A percentile compares a stretch with the other conserved stretches of the same genome.
These are phyloP conservation scores for Hemileia vastatrix DNA, from an alignment of 1,284 basidiomycete genomes.

Conservation along the genomic window DNA sequence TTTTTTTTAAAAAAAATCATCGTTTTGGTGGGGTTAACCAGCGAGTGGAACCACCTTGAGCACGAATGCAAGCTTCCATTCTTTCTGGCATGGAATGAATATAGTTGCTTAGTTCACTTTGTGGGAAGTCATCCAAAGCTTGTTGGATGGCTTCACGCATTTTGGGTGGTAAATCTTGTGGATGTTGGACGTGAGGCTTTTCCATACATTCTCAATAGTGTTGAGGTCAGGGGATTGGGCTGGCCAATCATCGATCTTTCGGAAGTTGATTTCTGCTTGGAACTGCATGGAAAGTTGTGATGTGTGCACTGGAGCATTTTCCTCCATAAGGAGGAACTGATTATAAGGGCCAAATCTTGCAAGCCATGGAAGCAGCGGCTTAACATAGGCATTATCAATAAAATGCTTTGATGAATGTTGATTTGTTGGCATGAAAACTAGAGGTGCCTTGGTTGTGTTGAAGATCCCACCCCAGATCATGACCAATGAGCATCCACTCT, in stretches of 20 bases:
- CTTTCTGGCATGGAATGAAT: not conserved
- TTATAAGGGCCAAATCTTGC: too few species aligned
- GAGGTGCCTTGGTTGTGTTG: too few species aligned
- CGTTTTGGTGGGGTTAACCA: too few species aligned
- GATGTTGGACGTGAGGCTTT: not conserved
- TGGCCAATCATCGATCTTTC: not conserved
- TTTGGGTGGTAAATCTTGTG: not conserved
- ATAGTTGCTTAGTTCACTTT: not conserved
- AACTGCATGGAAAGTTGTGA: not conserved
- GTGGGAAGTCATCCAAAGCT: not conserved
- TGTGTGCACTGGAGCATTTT: conserved; percentile 4
- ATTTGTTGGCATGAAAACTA: too few species aligned
- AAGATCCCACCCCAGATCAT: too few species aligned
- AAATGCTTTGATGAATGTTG: too few species aligned
- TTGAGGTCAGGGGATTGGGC: not conserved
- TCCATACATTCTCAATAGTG: not conserved
- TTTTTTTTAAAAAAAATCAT: too few species aligned
- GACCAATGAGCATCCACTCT: too few species aligned
- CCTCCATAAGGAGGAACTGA: not conserved
- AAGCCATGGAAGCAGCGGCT: too few species aligned
- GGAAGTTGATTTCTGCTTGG: not conserved
- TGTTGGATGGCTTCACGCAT: not conserved
- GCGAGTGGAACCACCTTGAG: too few species aligned
- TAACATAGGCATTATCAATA: too few species aligned
- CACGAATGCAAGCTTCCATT: not conserved